Conservation (phyloP, 2,329 filamentous ascomycete genomes). For the Aspergillus sp. region DNA sequence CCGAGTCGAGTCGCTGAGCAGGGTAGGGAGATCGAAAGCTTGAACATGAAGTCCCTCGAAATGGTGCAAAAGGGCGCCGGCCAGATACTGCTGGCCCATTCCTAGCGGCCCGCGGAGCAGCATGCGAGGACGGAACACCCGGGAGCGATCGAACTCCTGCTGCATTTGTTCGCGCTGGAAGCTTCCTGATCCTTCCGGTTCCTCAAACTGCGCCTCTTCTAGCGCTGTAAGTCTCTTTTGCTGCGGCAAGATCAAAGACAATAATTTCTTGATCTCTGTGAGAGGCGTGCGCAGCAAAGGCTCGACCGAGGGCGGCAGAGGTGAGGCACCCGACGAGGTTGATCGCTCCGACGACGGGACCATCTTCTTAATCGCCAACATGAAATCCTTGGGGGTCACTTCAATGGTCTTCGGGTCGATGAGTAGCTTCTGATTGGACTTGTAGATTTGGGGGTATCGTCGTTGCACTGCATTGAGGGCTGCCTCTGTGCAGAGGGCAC, state of each 20-base stretch:
- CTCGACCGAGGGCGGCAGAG: constrained; percentile 76
- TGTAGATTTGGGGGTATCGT: constrained; percentile 95
- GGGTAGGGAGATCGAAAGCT: constrained; percentile 84
- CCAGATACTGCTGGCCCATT: constrained; percentile 92
- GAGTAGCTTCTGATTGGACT: constrained; percentile 81
- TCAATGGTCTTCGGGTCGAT: constrained; percentile 83
- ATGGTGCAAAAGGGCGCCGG: constrained; percentile 81
- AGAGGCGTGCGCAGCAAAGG: constrained; percentile 78
- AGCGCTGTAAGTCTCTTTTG: constrained; percentile 85
- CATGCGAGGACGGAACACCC: constrained; percentile 84
- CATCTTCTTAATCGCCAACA: constrained; percentile 95
- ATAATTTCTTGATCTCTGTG: constrained; percentile 63
- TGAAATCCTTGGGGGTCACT: constrained; percentile 91
- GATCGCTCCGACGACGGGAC: constrained; percentile 92
- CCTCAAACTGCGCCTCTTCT: constrained; percentile 90
- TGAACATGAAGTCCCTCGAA: constrained; percentile 94
- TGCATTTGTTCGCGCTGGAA: constrained; percentile 80
- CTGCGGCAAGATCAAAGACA: constrained; percentile 78
- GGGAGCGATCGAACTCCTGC: constrained; percentile 79
- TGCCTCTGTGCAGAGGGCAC: constrained; percentile 92
- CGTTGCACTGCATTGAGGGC: constrained; percentile 93
- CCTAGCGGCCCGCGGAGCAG: constrained; percentile 79
- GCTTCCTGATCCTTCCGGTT: constrained; percentile 76
- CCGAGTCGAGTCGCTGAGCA: constrained; percentile 79
- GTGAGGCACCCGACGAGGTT: constrained; percentile 77